Base-by-base conservation (phyloP, 257 asterid genomes). In the Parsonsia alboflavescens region DNA sequence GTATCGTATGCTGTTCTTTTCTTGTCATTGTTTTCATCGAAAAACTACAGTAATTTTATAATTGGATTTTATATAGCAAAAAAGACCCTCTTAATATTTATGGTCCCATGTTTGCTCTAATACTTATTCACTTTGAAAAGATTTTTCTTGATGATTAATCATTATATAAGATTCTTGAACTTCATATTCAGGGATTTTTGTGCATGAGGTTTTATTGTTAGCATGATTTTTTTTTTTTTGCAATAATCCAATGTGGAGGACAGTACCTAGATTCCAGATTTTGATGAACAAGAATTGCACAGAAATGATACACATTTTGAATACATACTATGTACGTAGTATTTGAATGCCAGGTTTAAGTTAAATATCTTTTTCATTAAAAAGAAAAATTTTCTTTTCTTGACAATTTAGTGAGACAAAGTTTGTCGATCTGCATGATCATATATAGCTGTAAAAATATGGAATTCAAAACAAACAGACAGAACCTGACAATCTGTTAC, bases 391-490 rank as follows among this genome's bases (percentile, higher is more conserved):
- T 12, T 26, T 8, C 24, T 42, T 15, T 24, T 68, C 41, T 28
- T 21, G 5, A 5, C 10, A 63, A 62, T 71, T 36, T 30, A 7
- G 73, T 41, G 59, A 68, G 67, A 26, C 72, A 50, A 63, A 70
- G 21, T 39, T 71, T 52, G 69, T 46, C 58, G 12, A 3, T 10
- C 59, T 50, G 0, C 62, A 50, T 3, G 61, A 52, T 50, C 48
- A 6, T 44, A 58, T 36, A 6, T 44, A 58, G 30, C 41, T 50
- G 58, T 71, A 71, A 42, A 19, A 64, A 30, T 42, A n/a, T n/a
- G n/a, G 8, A n/a, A 59, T 59, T 77, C 73, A 71, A 63, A 50
- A 44, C 57, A 39, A 69, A 71, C 76, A 71, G 45, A 67, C 54
- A 71, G 73, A 71, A 77, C 46, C 68, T 17, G 76, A 77, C 76